Percentiles rank a stretch among this genome's conserved stretches.
phyloP scores from a whole-genome alignment of 306 rosid genomes.

The Phaseolus lunatus region DNA sequence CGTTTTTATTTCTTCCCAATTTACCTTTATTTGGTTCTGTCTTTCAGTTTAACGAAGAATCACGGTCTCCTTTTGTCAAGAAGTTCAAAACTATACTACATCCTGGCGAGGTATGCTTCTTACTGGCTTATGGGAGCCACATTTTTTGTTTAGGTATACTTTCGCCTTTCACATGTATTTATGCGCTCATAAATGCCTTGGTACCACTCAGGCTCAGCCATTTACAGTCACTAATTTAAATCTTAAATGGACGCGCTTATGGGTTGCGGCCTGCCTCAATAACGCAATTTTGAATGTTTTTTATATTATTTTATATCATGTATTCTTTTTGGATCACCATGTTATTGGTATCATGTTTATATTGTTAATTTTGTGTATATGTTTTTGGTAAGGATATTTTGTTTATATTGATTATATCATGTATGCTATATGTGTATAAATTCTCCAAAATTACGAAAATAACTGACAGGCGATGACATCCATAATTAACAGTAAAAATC shows the following conservation, averaged over 20 bases:
- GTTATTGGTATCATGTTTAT: not conserved
- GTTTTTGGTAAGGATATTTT: too few relatives aligned
- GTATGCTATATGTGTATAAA: too few relatives aligned
- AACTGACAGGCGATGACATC: too few relatives aligned
- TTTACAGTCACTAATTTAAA: not conserved
- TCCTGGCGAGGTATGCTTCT: conserved; percentile 85
- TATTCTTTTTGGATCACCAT: not conserved
- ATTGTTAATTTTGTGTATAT: too few relatives aligned
- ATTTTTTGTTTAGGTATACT: not conserved
- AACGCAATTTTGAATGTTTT: not conserved
- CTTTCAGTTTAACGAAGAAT: conserved; percentile 87
- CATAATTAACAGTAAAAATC: not conserved
- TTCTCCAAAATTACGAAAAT: not conserved
- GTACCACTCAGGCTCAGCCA: not conserved
- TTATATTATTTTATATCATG: too few relatives aligned
- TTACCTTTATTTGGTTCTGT: not conserved
- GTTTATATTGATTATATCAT: not conserved
- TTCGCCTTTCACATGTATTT: not conserved
- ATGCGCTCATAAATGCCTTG: not conserved
- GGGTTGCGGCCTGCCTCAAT: not conserved
- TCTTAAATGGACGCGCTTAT: not conserved
- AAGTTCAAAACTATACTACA: conserved; percentile 92
- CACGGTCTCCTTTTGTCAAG: conserved; percentile 93
- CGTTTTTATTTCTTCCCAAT: too few relatives aligned
- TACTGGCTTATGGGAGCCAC: too few relatives aligned